Evolutionary conservation across 768 basidiomycete species (phyloP).

Genomic region (Termitomyces sp.): DNA sequence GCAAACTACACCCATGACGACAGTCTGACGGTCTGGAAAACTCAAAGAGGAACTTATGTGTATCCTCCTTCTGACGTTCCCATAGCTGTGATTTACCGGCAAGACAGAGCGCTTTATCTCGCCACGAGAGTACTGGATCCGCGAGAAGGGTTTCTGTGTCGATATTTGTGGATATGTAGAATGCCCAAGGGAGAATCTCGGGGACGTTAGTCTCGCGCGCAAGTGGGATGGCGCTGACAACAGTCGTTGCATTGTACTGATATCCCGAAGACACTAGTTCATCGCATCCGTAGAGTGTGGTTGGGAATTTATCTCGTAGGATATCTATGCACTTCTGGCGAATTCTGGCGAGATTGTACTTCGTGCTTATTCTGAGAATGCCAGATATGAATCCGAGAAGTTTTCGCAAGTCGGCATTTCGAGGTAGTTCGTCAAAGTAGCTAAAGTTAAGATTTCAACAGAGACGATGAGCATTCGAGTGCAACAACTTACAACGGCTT

Average conservation of each 20-base stretch:
- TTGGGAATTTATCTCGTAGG: slow-evolving; percentile 36
- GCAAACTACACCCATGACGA: slow-evolving; percentile 19
- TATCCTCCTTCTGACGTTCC: slow-evolving; percentile 31
- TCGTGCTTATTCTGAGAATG: slow-evolving; percentile 37
- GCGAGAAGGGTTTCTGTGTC: slow-evolving; percentile 26
- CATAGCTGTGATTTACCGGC: slow-evolving; percentile 35
- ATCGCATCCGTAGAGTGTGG: slow-evolving; percentile 33
- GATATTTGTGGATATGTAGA: slow-evolving; percentile 39
- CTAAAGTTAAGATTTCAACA: slow-evolving; percentile 11
- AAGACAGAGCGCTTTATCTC: slow-evolving; percentile 35
- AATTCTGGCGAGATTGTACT: slow-evolving; percentile 30
- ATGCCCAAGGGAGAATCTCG: slow-evolving; percentile 39
- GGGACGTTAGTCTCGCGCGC: slow-evolving; percentile 35
- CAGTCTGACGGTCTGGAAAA: slow-evolving; percentile 27
- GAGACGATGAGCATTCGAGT: background rate
- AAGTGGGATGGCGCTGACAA: slow-evolving; percentile 36
- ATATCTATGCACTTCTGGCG: slow-evolving; percentile 34
- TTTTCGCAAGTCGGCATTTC: slow-evolving; percentile 25
- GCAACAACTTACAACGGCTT: slow-evolving; percentile 16
- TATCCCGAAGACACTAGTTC: slow-evolving; percentile 29
- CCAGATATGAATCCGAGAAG: slow-evolving; percentile 37
- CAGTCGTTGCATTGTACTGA: slow-evolving; percentile 29
- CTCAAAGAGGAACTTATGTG: slow-evolving; percentile 32
- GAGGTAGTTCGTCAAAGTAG: slow-evolving; percentile 31
- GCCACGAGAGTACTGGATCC: slow-evolving; percentile 32